Conservation (phyloP, 257 asterid species). For the Plantago ovata region DNA sequence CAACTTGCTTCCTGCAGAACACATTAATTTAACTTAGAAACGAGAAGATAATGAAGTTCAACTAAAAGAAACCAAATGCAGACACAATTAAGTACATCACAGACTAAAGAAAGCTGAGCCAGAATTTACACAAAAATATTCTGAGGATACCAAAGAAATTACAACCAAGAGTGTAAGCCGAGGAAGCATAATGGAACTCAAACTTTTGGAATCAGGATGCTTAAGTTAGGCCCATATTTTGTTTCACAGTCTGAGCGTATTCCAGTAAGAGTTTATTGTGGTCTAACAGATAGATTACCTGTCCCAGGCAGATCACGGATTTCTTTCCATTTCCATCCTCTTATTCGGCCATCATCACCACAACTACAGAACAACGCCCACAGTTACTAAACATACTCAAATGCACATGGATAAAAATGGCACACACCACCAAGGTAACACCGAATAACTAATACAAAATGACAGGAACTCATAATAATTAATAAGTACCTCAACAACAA, state of each 20-base stretch:
- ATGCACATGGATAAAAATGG: no score
- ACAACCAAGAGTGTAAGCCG: background rate
- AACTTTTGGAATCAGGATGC: background rate
- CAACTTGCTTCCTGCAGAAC: conserved; percentile 55
- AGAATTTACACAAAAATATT: background rate
- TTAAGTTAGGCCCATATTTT: no score
- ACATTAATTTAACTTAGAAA: conserved; percentile 19
- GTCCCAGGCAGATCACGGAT: conserved; percentile 31
- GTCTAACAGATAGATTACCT: conserved; percentile 42
- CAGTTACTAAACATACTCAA: background rate
- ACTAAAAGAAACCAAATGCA: conserved; percentile 11
- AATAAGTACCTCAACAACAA: conserved; percentile 59
- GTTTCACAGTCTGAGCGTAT: background rate
- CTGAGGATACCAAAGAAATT: background rate
- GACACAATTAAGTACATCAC: background rate
- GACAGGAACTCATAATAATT: background rate
- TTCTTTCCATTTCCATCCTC: conserved; percentile 90
- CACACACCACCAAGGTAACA: background rate
- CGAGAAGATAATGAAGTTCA: conserved; percentile 14
- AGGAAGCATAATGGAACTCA: background rate
- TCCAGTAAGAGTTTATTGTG: background rate
- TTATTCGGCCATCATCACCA: conserved; percentile 92
- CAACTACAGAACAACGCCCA: conserved; percentile 53
- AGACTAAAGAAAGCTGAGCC: background rate
- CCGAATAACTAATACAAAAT: background rate